Evolutionary conservation across 1,284 basidiomycete genomes (phyloP), one percentile per base, ranked within the genome.

Genomic region (Ceratobasidium sp.): DNA sequence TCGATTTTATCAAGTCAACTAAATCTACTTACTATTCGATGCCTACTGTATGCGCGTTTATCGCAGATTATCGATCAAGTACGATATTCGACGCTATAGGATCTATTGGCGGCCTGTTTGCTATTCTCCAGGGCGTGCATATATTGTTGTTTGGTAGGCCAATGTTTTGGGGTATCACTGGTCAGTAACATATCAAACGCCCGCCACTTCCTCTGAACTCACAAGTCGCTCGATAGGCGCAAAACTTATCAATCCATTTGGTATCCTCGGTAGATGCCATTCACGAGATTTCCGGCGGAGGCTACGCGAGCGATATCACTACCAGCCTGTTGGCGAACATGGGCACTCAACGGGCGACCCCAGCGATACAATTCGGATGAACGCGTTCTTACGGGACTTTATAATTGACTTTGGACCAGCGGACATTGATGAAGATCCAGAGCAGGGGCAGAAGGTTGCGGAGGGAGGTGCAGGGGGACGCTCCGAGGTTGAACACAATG

Each of bases 81-180:
- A 61, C 59, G 13, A 47, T 47, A 8, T 47, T 61, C 43, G 43
- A 46, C 44, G 59, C 59, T 5, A 11, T 61, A 7, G 59, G 59
- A 6, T 61, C 59, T 9, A 44, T 61, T n/a, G 59, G 59, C 28
- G 59, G 59, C 26, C 14, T 61, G 38, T 47, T 61, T 1, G 59
- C 59, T 14, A 28, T 61, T 30, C 59, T 61, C 9, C 59, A 61
- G 26, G 26, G 43, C 18, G 23, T 46, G 23, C 59, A 61, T 30
- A 28, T 61, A n/a, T n/a, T 61, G 14, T 23, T 61, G 23, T 61
- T 61, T 30, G 59, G 59, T 16, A 26, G 59, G 18, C 59, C 59
- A 11, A 13, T 61, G 59, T 61, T 61, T 21, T 61, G 59, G 59
- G 59, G 59, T 11, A 38, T 61, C n/a, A n/a, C 59, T 28, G 59